Conservation (phyloP, 148 eudicot genomes). For the Cornus suecica region DNA sequence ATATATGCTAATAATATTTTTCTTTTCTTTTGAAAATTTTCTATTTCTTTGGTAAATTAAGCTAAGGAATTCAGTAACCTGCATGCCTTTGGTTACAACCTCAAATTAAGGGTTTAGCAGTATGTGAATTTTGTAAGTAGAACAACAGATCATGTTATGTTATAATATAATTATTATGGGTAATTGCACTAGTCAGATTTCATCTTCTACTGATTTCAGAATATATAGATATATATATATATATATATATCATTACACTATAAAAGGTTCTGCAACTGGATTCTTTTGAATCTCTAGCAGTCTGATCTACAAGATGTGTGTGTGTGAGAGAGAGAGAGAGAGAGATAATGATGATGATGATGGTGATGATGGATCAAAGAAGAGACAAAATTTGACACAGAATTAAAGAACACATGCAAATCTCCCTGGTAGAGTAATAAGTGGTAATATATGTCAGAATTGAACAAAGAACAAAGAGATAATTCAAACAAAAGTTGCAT, state of each 20-base stretch:
- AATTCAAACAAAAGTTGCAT: background rate
- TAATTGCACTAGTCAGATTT: constrained; percentile 5
- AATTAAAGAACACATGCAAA: background rate
- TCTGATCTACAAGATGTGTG: background rate
- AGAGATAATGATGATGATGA: background rate
- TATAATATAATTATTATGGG: background rate
- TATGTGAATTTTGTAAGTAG: background rate
- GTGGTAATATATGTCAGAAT: no score
- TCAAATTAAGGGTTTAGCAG: constrained; percentile 17
- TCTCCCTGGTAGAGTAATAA: background rate
- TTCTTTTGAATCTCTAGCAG: constrained; percentile 10
- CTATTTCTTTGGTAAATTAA: background rate
- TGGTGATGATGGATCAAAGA: background rate
- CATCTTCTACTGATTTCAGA: constrained; percentile 13
- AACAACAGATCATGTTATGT: background rate
- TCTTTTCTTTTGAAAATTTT: background rate
- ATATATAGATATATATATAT: background rate
- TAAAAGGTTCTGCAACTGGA: constrained; percentile 1
- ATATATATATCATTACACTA: background rate
- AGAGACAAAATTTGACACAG: background rate
- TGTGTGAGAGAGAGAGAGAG: background rate
- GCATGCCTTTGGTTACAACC: background rate
- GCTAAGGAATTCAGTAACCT: background rate
- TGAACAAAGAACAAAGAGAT: background rate
- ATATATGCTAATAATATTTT: background rate